Conservation (phyloP, 225 moss, liverwort and hornwort genomes). For the Polytrichum commune region DNA sequence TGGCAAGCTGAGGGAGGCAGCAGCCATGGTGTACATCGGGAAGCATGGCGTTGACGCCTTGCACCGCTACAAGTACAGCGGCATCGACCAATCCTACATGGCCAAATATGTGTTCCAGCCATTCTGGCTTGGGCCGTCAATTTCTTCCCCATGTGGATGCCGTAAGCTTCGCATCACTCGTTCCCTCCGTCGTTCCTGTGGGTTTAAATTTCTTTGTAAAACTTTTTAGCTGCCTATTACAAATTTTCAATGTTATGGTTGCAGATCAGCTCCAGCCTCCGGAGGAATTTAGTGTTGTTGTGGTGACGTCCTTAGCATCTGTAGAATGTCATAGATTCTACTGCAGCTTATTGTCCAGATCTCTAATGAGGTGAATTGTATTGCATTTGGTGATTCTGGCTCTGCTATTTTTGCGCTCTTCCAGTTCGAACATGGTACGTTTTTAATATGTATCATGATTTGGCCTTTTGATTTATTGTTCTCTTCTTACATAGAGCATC, state of each 20-base stretch:
- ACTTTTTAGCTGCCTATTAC: not conserved
- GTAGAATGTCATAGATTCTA: not conserved
- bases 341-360: conserved; percentile 15
- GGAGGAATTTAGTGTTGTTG: not conserved
- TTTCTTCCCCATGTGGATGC: conserved; percentile 96
- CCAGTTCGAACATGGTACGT: conserved; percentile 68
- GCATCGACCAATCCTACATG: conserved; percentile 76
- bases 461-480: no score
- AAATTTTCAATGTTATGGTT: not conserved
- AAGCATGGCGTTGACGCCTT: conserved; percentile 89
- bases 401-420: conserved; percentile 17
- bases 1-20: not conserved
- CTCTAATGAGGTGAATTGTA: conserved; percentile 12
- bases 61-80: conserved; percentile 90
- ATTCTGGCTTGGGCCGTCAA: conserved; percentile 86
- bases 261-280: no score
- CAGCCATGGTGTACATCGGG: conserved; percentile 75
- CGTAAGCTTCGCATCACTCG: conserved; percentile 41
- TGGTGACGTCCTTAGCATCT: not conserved
- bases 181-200: not conserved
- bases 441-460: not conserved
- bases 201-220: not conserved
- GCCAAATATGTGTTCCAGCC: conserved; percentile 93
- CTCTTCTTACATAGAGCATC: no score
- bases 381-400: conserved; percentile 1